A percentile compares a stretch with the other conserved stretches of the same genome.
phyloP scores from a whole-genome alignment of 2,329 filamentous ascomycete genomes.

The Plectosphaerella cucumerina region DNA sequence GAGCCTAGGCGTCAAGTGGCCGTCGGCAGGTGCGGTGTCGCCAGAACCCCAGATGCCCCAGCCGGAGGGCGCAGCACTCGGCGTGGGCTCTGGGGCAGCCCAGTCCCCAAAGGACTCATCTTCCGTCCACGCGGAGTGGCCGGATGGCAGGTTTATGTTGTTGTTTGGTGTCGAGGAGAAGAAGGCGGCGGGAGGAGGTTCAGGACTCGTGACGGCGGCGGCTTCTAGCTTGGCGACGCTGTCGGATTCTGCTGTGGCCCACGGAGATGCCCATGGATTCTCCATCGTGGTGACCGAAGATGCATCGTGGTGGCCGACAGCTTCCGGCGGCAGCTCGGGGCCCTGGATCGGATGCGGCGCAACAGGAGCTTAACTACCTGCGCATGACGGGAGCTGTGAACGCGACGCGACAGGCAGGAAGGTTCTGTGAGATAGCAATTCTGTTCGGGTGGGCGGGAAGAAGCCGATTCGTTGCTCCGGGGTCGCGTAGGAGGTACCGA shows the following conservation, averaged over 20 bases:
- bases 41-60: slow-evolving; percentile 25
- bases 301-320: slow-evolving; percentile 7
- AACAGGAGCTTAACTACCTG: neutral
- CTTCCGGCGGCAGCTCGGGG: neutral
- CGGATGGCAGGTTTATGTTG: slow-evolving; percentile 17
- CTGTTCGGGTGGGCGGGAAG: no score
- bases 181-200: slow-evolving; percentile 37
- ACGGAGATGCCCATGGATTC: slow-evolving; percentile 61
- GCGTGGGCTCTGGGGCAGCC: slow-evolving; percentile 22
- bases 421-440: no score
- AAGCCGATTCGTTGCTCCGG: no score
- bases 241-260: slow-evolving; percentile 43
- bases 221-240: slow-evolving; percentile 15
- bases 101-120: slow-evolving; percentile 34
- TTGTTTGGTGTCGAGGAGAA: slow-evolving; percentile 25
- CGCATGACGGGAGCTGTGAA: neutral
- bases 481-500: no score
- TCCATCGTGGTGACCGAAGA: slow-evolving; percentile 40
- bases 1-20: slow-evolving; percentile 23
- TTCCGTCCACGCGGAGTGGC: slow-evolving; percentile 37
- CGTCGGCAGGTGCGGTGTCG: slow-evolving; percentile 12
- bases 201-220: slow-evolving; percentile 29
- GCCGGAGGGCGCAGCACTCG: slow-evolving; percentile 13
- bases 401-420: neutral
- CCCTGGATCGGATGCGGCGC: neutral